Conservation (phyloP, 306 rosid species). For the Begonia masoniana region DNA sequence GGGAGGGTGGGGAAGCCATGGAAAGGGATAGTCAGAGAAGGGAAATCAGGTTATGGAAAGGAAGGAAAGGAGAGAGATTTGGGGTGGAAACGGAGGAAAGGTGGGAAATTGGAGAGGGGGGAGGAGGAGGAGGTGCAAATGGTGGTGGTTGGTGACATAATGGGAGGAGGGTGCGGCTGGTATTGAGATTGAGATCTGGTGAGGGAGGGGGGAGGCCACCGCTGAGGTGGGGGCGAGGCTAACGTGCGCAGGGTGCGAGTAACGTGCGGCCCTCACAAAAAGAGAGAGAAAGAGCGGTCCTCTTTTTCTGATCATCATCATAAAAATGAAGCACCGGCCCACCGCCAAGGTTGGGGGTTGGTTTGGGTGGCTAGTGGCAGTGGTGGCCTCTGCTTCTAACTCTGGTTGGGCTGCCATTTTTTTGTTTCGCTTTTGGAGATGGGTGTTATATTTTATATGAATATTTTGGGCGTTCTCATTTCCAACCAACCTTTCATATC, state of each 20-base stretch:
- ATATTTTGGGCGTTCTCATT: too few relatives aligned
- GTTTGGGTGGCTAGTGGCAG: conserved; percentile 5
- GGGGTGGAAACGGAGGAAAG: neutral
- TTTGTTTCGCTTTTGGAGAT: too few relatives aligned
- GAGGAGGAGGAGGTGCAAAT: conserved; percentile 9
- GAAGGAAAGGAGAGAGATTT: conserved; percentile 2
- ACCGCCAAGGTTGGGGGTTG: conserved; percentile 18
- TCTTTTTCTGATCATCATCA: conserved; percentile 11
- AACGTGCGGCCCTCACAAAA: conserved; percentile 13
- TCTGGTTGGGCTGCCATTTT: too few relatives aligned
- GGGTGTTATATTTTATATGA: too few relatives aligned
- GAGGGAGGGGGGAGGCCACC: conserved; percentile 73
- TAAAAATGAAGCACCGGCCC: conserved; percentile 4
- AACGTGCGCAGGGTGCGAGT: conserved; percentile 32
- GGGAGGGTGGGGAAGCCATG: conserved; percentile 42
- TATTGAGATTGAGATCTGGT: conserved; percentile 52
- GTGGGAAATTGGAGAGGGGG: neutral
- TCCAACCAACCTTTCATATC: too few relatives aligned
- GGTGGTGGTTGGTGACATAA: conserved; percentile 33
- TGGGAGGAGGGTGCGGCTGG: conserved; percentile 62
- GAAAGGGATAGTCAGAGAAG: neutral
- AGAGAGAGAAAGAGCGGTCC: conserved; percentile 16
- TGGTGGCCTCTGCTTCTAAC: neutral
- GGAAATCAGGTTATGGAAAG: neutral
- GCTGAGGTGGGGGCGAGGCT: conserved; percentile 49